phyloP scores from a whole-genome alignment of 495 filamentous ascomycete species.

The Cenococcum geophilum region DNA sequence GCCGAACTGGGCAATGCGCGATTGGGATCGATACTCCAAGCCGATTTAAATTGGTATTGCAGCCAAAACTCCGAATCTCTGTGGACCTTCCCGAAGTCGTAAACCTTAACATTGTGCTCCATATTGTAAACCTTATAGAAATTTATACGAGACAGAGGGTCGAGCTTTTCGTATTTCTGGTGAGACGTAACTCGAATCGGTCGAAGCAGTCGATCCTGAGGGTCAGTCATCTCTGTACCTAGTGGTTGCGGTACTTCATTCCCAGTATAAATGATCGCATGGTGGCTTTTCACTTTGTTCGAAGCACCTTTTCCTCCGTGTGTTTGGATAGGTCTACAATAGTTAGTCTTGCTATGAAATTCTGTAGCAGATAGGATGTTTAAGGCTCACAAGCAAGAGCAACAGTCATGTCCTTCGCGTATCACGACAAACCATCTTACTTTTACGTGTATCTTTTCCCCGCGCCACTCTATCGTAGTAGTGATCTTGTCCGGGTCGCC shows the following conservation, averaged over 20 bases:
- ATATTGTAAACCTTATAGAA: constrained; percentile 47
- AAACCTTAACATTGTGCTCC: constrained; percentile 45
- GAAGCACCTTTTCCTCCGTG: constrained; percentile 24
- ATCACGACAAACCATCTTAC: constrained; percentile 33
- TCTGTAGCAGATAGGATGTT: neutral
- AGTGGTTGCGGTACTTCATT: neutral
- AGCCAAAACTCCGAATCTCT: neutral
- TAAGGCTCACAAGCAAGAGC: constrained; percentile 19
- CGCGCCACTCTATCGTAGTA: neutral
- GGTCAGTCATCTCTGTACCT: neutral
- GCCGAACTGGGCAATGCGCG: neutral
- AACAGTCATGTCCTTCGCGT: constrained; percentile 22
- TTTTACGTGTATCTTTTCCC: constrained; percentile 24
- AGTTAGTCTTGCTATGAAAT: neutral
- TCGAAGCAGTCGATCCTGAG: constrained; percentile 1
- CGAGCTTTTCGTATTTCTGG: constrained; percentile 9
- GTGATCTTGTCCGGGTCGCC: constrained; percentile 18
- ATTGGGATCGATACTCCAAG: neutral
- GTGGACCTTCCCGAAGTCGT: constrained; percentile 32
- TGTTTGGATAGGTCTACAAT: constrained; percentile 27
- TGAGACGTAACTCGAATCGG: constrained; percentile 7
- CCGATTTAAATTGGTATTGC: neutral
- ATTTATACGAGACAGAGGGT: constrained; percentile 40
- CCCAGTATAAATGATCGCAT: constrained; percentile 34
- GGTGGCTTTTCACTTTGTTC: constrained; percentile 22